Evolutionary conservation across 2,329 filamentous ascomycete species (phyloP).

Genomic region (Epichloe hybrida): DNA sequence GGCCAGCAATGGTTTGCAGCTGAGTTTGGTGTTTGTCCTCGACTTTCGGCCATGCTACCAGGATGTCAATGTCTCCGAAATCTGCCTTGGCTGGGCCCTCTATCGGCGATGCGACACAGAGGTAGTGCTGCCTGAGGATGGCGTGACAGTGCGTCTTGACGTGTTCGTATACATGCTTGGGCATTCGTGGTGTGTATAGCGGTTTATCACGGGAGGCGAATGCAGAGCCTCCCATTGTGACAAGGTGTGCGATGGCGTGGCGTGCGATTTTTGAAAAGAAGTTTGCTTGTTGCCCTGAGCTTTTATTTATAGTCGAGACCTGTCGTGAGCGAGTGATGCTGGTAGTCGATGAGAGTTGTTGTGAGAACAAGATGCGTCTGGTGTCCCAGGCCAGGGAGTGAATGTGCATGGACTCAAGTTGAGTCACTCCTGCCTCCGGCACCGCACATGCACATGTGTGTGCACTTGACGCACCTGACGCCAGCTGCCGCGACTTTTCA

Average conservation of each 20-base stretch:
- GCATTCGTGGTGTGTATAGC: conserved; percentile 54
- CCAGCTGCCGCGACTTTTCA: too few relatives aligned
- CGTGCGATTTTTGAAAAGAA: too few relatives aligned
- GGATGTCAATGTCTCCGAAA: conserved; percentile 62
- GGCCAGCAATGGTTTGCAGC: conserved; percentile 18
- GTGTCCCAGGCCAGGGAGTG: too few relatives aligned
- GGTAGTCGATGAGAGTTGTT: too few relatives aligned
- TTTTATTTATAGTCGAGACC: too few relatives aligned
- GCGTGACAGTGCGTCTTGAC: conserved; percentile 33
- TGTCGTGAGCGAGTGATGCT: too few relatives aligned
- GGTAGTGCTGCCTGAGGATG: conserved; percentile 37
- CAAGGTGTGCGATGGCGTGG: neutral
- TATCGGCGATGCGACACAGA: conserved; percentile 43
- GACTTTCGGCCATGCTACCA: conserved; percentile 32
- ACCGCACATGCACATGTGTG: too few relatives aligned
- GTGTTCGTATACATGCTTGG: conserved; percentile 37
- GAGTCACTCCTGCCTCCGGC: too few relatives aligned
- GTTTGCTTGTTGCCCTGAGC: too few relatives aligned
- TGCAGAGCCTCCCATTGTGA: conserved; percentile 53
- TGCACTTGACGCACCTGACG: too few relatives aligned
- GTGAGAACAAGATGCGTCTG: too few relatives aligned
- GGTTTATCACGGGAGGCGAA: conserved; percentile 35
- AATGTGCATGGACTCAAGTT: too few relatives aligned
- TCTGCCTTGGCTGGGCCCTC: conserved; percentile 56
- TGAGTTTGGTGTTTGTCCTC: conserved; percentile 6